Conservation (phyloP, 192 early-diverging fungal genomes). For the Backusella macrospora region DNA sequence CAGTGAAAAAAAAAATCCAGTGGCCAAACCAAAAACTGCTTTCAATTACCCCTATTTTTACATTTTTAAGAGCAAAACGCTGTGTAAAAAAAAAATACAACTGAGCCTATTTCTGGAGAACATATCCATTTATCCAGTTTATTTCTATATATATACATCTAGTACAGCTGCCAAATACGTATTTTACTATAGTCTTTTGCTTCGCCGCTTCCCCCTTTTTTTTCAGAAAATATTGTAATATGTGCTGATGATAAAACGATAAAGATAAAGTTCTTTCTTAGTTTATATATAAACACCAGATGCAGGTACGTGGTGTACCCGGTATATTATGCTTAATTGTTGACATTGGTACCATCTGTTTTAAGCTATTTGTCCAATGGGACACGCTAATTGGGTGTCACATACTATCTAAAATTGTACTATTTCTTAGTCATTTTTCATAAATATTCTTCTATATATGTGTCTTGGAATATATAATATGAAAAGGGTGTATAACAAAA, state of each 20-base stretch:
- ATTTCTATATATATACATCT: not conserved
- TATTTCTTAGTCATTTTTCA: constrained; percentile 2
- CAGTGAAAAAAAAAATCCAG: too few species aligned
- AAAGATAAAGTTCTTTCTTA: not conserved
- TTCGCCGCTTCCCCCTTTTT: not conserved
- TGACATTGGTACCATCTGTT: constrained; percentile 3
- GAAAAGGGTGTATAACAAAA: too few species aligned
- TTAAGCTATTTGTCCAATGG: not conserved
- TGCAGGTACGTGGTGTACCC: not conserved
- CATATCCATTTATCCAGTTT: not conserved
- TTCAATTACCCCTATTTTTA: too few species aligned
- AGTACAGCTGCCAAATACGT: too few species aligned
- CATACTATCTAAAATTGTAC: not conserved
- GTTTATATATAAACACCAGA: not conserved
- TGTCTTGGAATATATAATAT: not conserved
- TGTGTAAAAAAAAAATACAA: too few species aligned
- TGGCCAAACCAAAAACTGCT: too few species aligned
- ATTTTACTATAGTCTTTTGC: not conserved
- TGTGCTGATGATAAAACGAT: too few species aligned
- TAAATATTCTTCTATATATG: not conserved
- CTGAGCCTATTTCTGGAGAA: not conserved
- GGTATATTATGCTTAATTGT: not conserved
- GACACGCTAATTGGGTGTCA: not conserved
- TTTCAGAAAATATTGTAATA: too few species aligned
- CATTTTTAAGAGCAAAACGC: too few species aligned